These are phyloP conservation scores for Vitis rotundifolia DNA, from an alignment of 164 flowering plant genomes.

Conservation along the genomic window DNA sequence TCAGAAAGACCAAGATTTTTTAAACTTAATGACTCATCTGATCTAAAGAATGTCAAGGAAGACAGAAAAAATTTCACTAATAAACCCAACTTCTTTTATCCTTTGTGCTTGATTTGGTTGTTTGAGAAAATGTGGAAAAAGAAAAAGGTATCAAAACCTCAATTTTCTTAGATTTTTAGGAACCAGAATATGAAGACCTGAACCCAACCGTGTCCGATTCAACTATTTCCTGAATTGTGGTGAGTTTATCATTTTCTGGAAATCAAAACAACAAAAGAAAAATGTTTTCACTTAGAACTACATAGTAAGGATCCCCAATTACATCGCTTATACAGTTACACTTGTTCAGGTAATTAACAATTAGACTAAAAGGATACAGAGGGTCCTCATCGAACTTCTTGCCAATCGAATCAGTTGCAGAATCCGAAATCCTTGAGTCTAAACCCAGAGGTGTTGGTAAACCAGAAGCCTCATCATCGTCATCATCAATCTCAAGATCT, in stretches of 20 bases:
- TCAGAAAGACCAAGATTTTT: slow-evolving; percentile 78
- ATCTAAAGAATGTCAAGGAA: slow-evolving; percentile 49
- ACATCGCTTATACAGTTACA: too few species aligned
- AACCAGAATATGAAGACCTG: too few species aligned
- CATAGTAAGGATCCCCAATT: too few species aligned
- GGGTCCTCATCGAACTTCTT: slow-evolving; percentile 51
- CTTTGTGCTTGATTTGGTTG: too few species aligned
- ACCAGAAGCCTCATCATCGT: slow-evolving; percentile 25
- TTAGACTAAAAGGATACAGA: slow-evolving; percentile 53
- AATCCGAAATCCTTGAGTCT: slow-evolving; percentile 12
- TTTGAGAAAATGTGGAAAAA: too few species aligned
- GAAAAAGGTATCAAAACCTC: too few species aligned
- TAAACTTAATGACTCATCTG: slow-evolving; percentile 60
- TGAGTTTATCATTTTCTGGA: too few species aligned
- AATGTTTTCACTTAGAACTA: too few species aligned
- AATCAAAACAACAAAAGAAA: too few species aligned
- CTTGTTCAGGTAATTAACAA: not conserved
- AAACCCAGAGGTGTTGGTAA: slow-evolving; percentile 20
- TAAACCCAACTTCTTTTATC: not conserved
- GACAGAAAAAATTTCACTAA: not conserved
- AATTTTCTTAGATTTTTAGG: too few species aligned
- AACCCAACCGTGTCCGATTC: too few species aligned
- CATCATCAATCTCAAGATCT: slow-evolving; percentile 35
- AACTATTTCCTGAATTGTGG: too few species aligned
- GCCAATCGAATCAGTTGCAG: slow-evolving; percentile 22